These are phyloP conservation scores for Nicotiana tomentosiformis DNA, from an alignment of 257 asterid genomes.

Conservation along the genomic window DNA sequence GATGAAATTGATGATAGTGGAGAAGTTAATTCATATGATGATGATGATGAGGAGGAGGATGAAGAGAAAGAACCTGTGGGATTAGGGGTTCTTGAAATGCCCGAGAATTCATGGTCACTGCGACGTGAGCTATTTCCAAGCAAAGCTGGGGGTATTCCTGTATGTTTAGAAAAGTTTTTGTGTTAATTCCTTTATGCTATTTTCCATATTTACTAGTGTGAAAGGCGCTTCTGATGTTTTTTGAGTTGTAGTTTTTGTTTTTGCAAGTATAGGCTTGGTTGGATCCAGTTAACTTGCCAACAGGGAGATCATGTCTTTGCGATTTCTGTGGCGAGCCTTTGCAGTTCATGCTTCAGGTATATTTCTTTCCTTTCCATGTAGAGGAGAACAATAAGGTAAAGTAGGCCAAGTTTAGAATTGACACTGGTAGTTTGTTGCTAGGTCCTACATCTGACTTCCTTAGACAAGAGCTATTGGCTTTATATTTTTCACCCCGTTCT, in stretches of 20 bases:
- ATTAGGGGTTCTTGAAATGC: constrained; percentile 70
- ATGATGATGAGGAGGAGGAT: constrained; percentile 45
- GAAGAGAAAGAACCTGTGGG: constrained; percentile 56
- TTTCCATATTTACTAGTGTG: not conserved
- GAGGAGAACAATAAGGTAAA: too few relatives aligned
- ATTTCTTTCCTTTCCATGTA: not conserved
- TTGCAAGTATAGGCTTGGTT: constrained; percentile 69
- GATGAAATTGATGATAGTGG: constrained; percentile 35
- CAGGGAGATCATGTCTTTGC: constrained; percentile 52
- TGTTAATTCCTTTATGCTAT: not conserved
- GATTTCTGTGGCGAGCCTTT: constrained; percentile 79
- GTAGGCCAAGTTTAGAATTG: too few relatives aligned
- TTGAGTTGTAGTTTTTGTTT: constrained; percentile 8
- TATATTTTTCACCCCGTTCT: too few relatives aligned
- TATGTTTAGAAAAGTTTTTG: constrained; percentile 21
- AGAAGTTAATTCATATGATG: constrained; percentile 33
- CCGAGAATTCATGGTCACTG: constrained; percentile 55
- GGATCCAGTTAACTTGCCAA: constrained; percentile 79
- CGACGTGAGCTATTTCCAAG: constrained; percentile 79
- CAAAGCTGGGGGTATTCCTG: constrained; percentile 97
- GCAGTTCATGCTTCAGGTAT: constrained; percentile 95
- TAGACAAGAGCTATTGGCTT: too few relatives aligned
- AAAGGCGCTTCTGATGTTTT: not conserved
- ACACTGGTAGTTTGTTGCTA: too few relatives aligned
- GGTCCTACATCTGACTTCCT: too few relatives aligned